Evolutionary conservation across 768 basidiomycete species (phyloP), one percentile per base, ranked within the genome.

Genomic region (Termitomyces sp.): DNA sequence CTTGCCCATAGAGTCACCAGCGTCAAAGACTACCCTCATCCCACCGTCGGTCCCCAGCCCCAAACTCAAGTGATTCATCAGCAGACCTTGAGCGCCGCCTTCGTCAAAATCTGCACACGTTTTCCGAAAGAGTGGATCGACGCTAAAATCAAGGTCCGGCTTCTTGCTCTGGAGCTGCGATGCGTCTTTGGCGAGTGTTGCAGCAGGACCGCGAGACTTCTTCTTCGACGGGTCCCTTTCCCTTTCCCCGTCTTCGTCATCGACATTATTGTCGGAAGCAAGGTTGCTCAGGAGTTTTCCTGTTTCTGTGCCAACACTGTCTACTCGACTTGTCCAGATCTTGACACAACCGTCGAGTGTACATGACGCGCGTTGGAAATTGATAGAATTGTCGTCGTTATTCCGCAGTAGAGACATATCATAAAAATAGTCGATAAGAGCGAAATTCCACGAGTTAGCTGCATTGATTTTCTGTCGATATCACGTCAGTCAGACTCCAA

Each of bases 261-360:
- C 82, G 10, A 74, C 75, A 52, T 68, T 75, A 17, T 76, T 78
- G 30, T 77, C 78, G 48, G 78, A 75, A 17, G 84, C 87, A 24
- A 99, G 82, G 65, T 98, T 98, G 63, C 87, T 92, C 54, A 98
- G 77, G 12, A 99, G 79, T 68, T 97, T 98, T 26, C 93, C 93
- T 0, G 95, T 98, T 70, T 98, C 97, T 0, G 93, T 96, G 22
- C 92, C 93, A 35, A 98, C 94, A 58, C 88, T 91, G 69, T 99
- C 97, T 40, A 99, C 96, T 45, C 97, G 87, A 62, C 89, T 93
- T 7, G 95, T 98, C 94, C 95, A 99, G 58, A 99, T 98, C 74
- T 98, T 99, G 69, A 99, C 93, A 69, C 97, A 99, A 2, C 96
- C 97, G 57, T 99, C 97, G 21, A 99, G 82, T 0, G 97, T 98